Percentiles rank a stretch among this genome's conserved stretches.
phyloP scores from a whole-genome alignment of 2,329 filamentous ascomycete species.

The Neonectria neomacrospora region DNA sequence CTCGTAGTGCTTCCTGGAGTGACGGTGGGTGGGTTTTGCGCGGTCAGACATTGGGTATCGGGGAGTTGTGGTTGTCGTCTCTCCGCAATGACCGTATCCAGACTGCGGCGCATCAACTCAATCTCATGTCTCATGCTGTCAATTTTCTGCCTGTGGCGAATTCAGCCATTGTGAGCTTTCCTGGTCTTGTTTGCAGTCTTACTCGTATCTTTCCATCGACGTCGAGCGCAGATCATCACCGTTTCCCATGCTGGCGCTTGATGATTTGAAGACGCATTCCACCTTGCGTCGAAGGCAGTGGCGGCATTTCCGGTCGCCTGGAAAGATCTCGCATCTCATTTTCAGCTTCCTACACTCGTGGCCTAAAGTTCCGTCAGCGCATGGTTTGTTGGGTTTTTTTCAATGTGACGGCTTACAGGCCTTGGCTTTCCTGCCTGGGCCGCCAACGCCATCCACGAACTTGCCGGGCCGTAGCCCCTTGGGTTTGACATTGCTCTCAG shows the following conservation, averaged over 20 bases:
- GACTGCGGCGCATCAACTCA: conserved; percentile 36
- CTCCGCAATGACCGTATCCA: conserved; percentile 34
- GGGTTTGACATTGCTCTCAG: conserved; percentile 6
- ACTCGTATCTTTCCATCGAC: conserved; percentile 29
- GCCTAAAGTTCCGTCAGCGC: conserved; percentile 9
- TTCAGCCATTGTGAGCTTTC: too few species aligned
- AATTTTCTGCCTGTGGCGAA: conserved; percentile 42
- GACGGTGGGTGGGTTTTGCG: conserved; percentile 34
- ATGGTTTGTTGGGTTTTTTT: neutral
- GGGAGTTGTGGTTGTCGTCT: neutral
- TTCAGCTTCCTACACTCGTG: conserved; percentile 31
- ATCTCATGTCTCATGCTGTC: conserved; percentile 41
- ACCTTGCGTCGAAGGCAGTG: conserved; percentile 30
- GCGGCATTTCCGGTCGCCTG: conserved; percentile 29
- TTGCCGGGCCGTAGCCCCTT: conserved; percentile 14
- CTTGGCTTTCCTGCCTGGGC: conserved; percentile 29
- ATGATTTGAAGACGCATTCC: conserved; percentile 27
- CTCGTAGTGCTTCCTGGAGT: conserved; percentile 45
- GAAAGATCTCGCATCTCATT: conserved; percentile 32
- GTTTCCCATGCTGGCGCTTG: neutral
- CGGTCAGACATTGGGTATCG: neutral
- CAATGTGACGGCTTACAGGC: conserved; percentile 16
- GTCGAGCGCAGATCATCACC: conserved; percentile 1
- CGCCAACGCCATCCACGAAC: conserved; percentile 13
- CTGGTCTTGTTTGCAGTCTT: neutral